Conservation (phyloP, 371 early-diverging fungal species). For the Circinella umbellata region DNA sequence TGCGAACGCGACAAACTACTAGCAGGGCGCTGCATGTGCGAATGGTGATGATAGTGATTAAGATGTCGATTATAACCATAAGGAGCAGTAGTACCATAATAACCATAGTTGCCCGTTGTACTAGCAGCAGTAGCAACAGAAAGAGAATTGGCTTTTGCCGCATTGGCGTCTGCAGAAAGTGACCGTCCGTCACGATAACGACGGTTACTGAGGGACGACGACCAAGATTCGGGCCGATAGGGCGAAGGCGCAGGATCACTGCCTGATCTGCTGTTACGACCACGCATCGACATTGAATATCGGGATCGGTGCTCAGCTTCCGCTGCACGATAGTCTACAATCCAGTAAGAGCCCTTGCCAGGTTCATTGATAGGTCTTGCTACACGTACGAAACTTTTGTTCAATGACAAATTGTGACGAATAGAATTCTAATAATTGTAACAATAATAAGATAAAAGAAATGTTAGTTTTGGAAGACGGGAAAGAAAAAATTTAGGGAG, state of each 20-base stretch:
- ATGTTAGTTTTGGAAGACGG: slow-evolving; percentile 44
- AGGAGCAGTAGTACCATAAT: slow-evolving; percentile 10
- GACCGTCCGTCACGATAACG: slow-evolving; percentile 26
- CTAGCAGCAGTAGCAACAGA: slow-evolving; percentile 11
- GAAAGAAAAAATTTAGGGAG: no score
- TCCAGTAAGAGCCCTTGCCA: slow-evolving; percentile 98
- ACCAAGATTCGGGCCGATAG: slow-evolving; percentile 33
- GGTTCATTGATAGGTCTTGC: slow-evolving; percentile 90
- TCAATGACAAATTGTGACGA: slow-evolving; percentile 97
- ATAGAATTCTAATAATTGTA: slow-evolving; percentile 89
- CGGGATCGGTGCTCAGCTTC: slow-evolving; percentile 32
- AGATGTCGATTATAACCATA: slow-evolving; percentile 15
- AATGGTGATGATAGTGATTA: slow-evolving; percentile 15
- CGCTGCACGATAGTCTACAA: slow-evolving; percentile 61
- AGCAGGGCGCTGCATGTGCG: slow-evolving; percentile 17
- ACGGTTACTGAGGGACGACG: slow-evolving; percentile 19
- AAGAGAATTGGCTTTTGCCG: slow-evolving; percentile 15
- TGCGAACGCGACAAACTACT: slow-evolving; percentile 12
- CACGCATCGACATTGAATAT: slow-evolving; percentile 25
- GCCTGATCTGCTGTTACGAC: slow-evolving; percentile 33
- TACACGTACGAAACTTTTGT: slow-evolving; percentile 91
- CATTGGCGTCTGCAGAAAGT: slow-evolving; percentile 26
- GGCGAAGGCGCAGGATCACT: slow-evolving; percentile 38
- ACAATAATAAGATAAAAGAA: slow-evolving; percentile 74
- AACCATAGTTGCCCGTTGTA: slow-evolving; percentile 13